phyloP scores from a whole-genome alignment of 225 moss, liverwort and hornwort genomes.

The Polytrichum commune region DNA sequence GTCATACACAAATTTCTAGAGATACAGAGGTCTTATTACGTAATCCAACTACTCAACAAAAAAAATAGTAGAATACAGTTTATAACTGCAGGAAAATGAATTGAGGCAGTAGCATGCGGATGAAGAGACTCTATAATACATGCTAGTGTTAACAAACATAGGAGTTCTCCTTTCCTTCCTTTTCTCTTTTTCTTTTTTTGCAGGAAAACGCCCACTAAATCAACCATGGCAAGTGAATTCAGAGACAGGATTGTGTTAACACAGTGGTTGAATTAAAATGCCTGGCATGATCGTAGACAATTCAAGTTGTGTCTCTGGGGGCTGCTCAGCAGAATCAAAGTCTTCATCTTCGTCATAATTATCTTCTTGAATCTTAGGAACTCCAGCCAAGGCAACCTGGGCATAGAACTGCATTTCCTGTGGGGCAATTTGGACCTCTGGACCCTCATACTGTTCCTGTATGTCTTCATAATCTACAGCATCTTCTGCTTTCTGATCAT shows the following conservation, averaged over 20 bases:
- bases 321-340: constrained; percentile 31
- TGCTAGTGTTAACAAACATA: too few relatives aligned
- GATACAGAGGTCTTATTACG: too few relatives aligned
- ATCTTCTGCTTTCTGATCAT: constrained; percentile 85
- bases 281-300: constrained; percentile 32
- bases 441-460: constrained; percentile 91
- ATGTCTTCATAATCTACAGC: constrained; percentile 99
- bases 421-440: constrained; percentile 74
- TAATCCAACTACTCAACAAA: too few relatives aligned
- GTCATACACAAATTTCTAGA: too few relatives aligned
- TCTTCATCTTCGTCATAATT: constrained; percentile 95
- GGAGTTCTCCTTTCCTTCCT: too few relatives aligned
- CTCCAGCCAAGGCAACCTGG: constrained; percentile 79
- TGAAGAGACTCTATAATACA: too few relatives aligned
- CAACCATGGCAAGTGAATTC: neutral
- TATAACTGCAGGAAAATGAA: too few relatives aligned
- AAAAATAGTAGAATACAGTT: too few relatives aligned
- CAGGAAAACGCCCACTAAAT: too few relatives aligned
- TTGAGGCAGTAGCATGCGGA: too few relatives aligned
- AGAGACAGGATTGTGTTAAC: neutral
- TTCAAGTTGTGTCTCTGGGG: constrained; percentile 24
- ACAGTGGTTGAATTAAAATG: constrained; percentile 8
- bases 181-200: too few relatives aligned
- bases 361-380: constrained; percentile 72
- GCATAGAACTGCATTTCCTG: constrained; percentile 89